Percentiles rank a stretch among this genome's conserved stretches.
Evolutionary conservation across 352 stramenopile species (phyloP).

Genomic region (Thalassiosira mediterranea): DNA sequence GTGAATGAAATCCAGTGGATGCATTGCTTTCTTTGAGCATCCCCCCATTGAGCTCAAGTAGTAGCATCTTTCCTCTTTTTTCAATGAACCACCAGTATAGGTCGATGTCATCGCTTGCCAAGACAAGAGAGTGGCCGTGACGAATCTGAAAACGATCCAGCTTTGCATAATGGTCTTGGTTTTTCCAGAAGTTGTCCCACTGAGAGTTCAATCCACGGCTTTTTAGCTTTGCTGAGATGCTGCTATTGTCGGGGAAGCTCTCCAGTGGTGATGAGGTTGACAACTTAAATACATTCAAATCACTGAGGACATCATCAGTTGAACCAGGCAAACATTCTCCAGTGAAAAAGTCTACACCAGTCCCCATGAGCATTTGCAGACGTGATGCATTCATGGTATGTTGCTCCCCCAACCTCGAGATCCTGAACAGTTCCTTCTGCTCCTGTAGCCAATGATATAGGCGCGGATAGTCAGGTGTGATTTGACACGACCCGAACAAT

Average conservation of each 20-base stretch:
- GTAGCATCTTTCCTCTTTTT: conserved; percentile 30
- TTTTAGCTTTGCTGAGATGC: conserved; percentile 2
- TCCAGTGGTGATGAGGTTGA: conserved; percentile 24
- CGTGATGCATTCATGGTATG: conserved; percentile 32
- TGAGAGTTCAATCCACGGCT: conserved; percentile 4
- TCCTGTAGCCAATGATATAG: conserved; percentile 46
- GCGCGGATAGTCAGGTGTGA: conserved; percentile 44
- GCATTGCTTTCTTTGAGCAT: conserved; percentile 1
- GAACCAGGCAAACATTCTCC: conserved; percentile 42
- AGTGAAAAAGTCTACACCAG: conserved; percentile 51
- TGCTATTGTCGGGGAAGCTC: conserved; percentile 4
- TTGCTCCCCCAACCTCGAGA: conserved; percentile 32
- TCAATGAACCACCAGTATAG: conserved; percentile 52
- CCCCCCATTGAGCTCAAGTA: conserved; percentile 8
- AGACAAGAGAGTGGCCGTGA: conserved; percentile 31
- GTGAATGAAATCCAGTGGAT: conserved; percentile 14
- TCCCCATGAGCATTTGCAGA: conserved; percentile 45
- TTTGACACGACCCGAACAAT: conserved; percentile 50
- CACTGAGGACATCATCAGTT: neutral
- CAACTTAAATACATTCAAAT: conserved; percentile 28
- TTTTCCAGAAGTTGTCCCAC: conserved; percentile 25
- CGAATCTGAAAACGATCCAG: conserved; percentile 29
- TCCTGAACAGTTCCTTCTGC: conserved; percentile 42
- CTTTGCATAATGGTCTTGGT: conserved; percentile 21
- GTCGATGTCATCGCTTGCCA: conserved; percentile 38